Conservation (phyloP, 352 stramenopile species). For the Pythium inflatum region DNA sequence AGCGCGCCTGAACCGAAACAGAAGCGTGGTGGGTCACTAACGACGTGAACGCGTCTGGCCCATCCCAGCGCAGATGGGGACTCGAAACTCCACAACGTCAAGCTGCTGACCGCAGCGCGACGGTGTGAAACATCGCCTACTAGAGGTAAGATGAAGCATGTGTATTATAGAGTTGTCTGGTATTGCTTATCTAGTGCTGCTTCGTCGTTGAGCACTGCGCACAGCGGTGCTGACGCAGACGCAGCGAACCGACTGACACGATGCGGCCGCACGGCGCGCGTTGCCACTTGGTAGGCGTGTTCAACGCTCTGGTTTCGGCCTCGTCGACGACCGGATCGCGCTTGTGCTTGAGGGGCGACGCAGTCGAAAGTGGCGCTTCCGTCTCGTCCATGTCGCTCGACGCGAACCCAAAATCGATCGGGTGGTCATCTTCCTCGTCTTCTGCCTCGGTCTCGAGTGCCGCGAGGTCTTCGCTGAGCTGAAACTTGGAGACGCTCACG, state of each 20-base stretch:
- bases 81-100: too few relatives aligned
- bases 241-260: conserved; percentile 22
- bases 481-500: conserved; percentile 24
- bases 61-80: too few relatives aligned
- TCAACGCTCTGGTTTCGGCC: not conserved
- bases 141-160: not conserved
- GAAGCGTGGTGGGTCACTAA: too few relatives aligned
- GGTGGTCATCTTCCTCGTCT: conserved; percentile 3
- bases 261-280: conserved; percentile 29
- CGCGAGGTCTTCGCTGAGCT: conserved; percentile 24
- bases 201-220: conserved; percentile 9
- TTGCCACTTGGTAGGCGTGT: conserved; percentile 27
- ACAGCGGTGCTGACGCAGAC: conserved; percentile 21
- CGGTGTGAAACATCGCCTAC: too few relatives aligned
- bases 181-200: not conserved
- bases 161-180: not conserved
- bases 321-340: conserved; percentile 30
- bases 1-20: too few relatives aligned
- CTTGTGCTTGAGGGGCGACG: conserved; percentile 22
- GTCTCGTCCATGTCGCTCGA: conserved; percentile 5
- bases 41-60: too few relatives aligned
- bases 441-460: not conserved
- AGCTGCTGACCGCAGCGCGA: too few relatives aligned
- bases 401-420: conserved; percentile 17
- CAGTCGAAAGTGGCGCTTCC: not conserved